Conservation (phyloP, 371 early-diverging fungal genomes). For the Quaeritorhiza haematococci region DNA sequence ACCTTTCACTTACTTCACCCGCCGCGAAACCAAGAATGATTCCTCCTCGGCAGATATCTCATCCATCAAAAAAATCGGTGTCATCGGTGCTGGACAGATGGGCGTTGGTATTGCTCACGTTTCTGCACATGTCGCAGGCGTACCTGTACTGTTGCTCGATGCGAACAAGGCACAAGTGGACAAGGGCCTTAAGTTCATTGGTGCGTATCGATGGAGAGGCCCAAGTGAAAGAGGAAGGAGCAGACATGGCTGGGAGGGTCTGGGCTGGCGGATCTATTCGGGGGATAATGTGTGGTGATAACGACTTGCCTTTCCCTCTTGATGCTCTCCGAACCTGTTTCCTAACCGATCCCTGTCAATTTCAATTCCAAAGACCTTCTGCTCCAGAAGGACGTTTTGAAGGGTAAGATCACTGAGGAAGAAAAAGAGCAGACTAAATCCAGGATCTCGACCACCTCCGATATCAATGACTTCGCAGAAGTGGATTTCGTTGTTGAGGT, state of each 20-base stretch:
- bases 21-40: no score
- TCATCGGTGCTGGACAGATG: slow-evolving; percentile 60
- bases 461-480: slow-evolving; percentile 50
- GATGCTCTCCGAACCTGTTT: no score
- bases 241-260: not conserved
- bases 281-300: no score
- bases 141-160: slow-evolving; percentile 76
- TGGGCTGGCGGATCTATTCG: no score
- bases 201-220: slow-evolving; percentile 41
- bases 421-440: slow-evolving; percentile 62
- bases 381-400: slow-evolving; percentile 83
- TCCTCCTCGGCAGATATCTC: no score
- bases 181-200: slow-evolving; percentile 75
- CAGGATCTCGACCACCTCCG: slow-evolving; percentile 61
- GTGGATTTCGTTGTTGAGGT: slow-evolving; percentile 87
- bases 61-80: slow-evolving; percentile 33
- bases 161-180: slow-evolving; percentile 74
- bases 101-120: slow-evolving; percentile 95
- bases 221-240: not conserved
- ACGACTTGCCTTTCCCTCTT: no score
- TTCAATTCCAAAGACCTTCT: slow-evolving; percentile 62
- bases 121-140: slow-evolving; percentile 77
- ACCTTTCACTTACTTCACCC: no score
- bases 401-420: slow-evolving; percentile 76
- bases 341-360: no score